Percentiles rank a stretch among this genome's conserved stretches.
These are phyloP conservation scores for Symbiodinium pilosum DNA, from an alignment of 73 alveolate species.

Conservation along the genomic window DNA sequence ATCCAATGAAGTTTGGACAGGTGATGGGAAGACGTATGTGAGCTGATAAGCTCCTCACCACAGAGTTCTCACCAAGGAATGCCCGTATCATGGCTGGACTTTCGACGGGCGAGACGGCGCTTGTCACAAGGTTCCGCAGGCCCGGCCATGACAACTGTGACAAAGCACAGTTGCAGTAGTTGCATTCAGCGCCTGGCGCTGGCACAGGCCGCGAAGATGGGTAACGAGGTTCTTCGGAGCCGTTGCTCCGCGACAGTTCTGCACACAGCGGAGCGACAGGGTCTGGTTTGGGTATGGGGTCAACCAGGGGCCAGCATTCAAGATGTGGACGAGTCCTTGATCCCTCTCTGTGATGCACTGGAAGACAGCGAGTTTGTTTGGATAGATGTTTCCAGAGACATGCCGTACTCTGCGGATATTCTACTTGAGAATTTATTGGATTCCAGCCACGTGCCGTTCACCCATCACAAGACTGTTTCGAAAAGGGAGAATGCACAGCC, in stretches of 20 bases:
- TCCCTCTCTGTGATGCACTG: neutral
- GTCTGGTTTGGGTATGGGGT: conserved; percentile 10
- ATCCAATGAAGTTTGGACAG: too few relatives aligned
- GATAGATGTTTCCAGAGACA: neutral
- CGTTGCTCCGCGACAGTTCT: neutral
- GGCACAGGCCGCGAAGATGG: neutral
- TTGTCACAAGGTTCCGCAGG: neutral
- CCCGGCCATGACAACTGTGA: neutral
- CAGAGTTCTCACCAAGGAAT: too few relatives aligned
- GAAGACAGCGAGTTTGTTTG: neutral
- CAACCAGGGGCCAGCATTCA: neutral
- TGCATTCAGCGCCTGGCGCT: neutral
- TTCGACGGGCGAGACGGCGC: neutral
- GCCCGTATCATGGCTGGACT: conserved; percentile 9
- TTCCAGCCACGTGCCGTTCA: conserved; percentile 20
- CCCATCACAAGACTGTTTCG: neutral
- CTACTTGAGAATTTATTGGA: conserved; percentile 16
- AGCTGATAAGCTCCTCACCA: too few relatives aligned
- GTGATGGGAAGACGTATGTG: too few relatives aligned
- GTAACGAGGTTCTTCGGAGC: neutral
- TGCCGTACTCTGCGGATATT: neutral
- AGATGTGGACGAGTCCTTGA: conserved; percentile 13
- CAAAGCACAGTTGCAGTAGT: neutral
- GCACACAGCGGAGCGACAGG: neutral
- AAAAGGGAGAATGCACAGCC: conserved; percentile 20